A percentile compares a stretch with the other conserved stretches of the same genome.
These are phyloP conservation scores for Rhodosorus marinus DNA, from an alignment of 23 red algal genomes.

Conservation along the genomic window DNA sequence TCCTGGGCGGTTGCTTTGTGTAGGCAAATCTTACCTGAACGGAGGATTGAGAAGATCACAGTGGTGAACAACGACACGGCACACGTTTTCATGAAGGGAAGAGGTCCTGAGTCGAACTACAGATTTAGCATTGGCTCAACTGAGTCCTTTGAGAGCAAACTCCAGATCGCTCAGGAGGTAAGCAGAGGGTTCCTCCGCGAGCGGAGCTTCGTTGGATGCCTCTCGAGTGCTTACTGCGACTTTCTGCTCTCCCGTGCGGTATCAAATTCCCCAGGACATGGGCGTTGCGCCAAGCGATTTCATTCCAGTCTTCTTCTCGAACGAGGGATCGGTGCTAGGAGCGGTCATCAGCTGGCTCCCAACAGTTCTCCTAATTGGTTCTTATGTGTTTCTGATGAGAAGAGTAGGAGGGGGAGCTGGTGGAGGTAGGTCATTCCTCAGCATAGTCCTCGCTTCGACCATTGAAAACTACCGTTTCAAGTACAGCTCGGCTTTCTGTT, in stretches of 20 bases:
- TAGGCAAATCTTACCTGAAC: slow-evolving; percentile 34
- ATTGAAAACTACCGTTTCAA: too few relatives aligned
- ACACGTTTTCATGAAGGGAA: slow-evolving; percentile 55
- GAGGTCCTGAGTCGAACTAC: slow-evolving; percentile 36
- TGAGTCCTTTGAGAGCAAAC: slow-evolving; percentile 67
- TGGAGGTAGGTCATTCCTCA: too few relatives aligned
- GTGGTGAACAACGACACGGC: slow-evolving; percentile 76
- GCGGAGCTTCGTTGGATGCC: too few relatives aligned
- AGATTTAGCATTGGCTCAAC: slow-evolving; percentile 60
- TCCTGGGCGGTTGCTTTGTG: too few relatives aligned
- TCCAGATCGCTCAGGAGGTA: slow-evolving; percentile 71
- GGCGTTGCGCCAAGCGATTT: too few relatives aligned
- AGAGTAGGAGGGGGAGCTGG: slow-evolving; percentile 48
- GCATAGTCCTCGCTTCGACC: too few relatives aligned
- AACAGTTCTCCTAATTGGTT: slow-evolving; percentile 57
- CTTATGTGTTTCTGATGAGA: slow-evolving; percentile 42
- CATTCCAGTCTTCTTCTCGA: slow-evolving; percentile 64
- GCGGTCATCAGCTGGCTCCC: slow-evolving; percentile 59
- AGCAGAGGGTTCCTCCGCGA: slow-evolving; percentile 55
- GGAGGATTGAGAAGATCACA: slow-evolving; percentile 56
- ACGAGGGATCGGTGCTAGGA: slow-evolving; percentile 30
- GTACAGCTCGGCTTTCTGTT: too few relatives aligned
- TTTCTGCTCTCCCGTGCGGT: too few relatives aligned
- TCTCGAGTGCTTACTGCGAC: too few relatives aligned
- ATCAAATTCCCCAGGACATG: too few relatives aligned